Base-by-base conservation (phyloP, 306 rosid genomes). In the Phaseolus lunatus region DNA sequence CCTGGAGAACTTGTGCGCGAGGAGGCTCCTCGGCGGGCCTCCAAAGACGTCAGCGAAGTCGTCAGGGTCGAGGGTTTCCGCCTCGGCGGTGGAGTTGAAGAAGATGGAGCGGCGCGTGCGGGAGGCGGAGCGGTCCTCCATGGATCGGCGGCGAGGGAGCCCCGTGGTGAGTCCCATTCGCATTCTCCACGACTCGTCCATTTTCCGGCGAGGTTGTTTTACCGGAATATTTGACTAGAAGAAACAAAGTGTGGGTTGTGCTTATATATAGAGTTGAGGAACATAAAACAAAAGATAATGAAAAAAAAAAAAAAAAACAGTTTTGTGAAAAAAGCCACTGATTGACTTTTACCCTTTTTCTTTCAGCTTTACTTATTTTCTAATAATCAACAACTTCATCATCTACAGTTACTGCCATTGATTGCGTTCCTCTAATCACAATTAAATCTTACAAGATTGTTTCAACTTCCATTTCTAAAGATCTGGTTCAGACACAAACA, bases 31-130 rank as follows among this genome's bases (percentile, higher is more conserved):
- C 0, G 97, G 98, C 19, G 98, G 98, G 4, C 98, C 98, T 0
- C 98, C 98, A 18, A 91, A 93, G 50, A 93, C 98, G 84, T 93
- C 98, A 15, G 92, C 77, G 35, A 91, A 93, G 78, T 91, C 91
- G 0, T 85, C 89, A 1, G 89, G 87, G 47, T 88, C 80, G 9
- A 89, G 76, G 35, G 73, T 69, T 59, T 70, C 82, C 49, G 87
- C 15, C 11, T 26, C 72, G 5, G 59, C 19, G 19, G 61, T 37
- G 27, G 57, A 47, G 4, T 88, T 11, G 78, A 84, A 82, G 7
- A 87, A 84, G 9, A 84, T 52, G 7, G 87, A 79, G 48, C 81
- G 84, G 16, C 80, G 35, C 23, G 59, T 63, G 14, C 63, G 75
- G 24, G 82, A 72, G 56, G 83, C 61, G 4, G 84, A 78, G 2